These are phyloP conservation scores for Diaporthe sp. DNA, from an alignment of 2,329 filamentous ascomycete genomes.

Conservation along the genomic window DNA sequence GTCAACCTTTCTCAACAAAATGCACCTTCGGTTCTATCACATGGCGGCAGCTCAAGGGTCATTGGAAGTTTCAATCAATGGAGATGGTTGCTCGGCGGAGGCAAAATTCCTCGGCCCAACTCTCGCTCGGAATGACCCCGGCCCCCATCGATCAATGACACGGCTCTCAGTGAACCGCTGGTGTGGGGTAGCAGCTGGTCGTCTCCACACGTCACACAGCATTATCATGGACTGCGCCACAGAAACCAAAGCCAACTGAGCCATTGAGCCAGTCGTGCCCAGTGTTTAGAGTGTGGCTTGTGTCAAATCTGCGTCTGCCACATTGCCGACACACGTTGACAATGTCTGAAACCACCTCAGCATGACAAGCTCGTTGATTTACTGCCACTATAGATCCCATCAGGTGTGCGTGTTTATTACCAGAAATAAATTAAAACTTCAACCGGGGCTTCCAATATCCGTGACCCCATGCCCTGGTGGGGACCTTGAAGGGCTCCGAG, in stretches of 20 bases:
- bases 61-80: not conserved
- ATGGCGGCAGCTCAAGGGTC: not conserved
- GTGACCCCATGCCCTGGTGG: not conserved
- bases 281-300: not conserved
- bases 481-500: conserved; percentile 12
- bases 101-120: conserved; percentile 19
- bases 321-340: not conserved
- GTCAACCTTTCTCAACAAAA: conserved; percentile 10
- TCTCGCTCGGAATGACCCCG: conserved; percentile 22
- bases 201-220: not conserved
- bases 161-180: not conserved
- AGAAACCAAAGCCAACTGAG: not conserved
- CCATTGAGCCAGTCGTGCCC: not conserved
- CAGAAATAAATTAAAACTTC: not conserved
- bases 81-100: conserved; percentile 6
- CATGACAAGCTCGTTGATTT: conserved; percentile 4
- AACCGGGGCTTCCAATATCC: not conserved
- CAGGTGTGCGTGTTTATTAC: not conserved
- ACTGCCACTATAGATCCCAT: not conserved
- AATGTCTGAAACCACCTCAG: conserved; percentile 13
- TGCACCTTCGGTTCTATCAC: not conserved
- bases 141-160: conserved; percentile 12
- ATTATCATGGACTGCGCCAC: not conserved
- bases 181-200: not conserved
- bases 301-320: not conserved